phyloP scores from a whole-genome alignment of 148 eudicot species.

The Nepenthes gracilis region DNA sequence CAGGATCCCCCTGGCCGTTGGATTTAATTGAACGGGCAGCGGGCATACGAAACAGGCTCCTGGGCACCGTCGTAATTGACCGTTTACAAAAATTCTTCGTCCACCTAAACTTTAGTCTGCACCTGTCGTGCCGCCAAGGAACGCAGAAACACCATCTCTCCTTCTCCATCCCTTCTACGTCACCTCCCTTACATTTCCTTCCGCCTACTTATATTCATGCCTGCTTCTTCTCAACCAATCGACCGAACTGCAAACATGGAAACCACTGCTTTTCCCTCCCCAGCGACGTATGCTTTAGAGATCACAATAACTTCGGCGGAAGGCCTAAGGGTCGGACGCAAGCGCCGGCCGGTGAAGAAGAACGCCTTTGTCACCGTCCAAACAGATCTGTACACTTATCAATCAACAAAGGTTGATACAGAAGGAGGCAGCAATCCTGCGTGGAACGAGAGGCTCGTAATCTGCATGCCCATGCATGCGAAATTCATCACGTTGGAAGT shows the following conservation, averaged over 20 bases:
- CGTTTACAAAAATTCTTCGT: too few relatives aligned
- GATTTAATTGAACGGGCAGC: too few relatives aligned
- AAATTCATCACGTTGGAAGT: slow-evolving; percentile 36
- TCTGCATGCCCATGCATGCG: slow-evolving; percentile 23
- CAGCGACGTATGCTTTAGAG: slow-evolving; percentile 19
- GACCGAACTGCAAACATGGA: too few relatives aligned
- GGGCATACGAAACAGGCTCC: too few relatives aligned
- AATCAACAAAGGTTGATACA: slow-evolving; percentile 11
- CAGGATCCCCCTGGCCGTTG: too few relatives aligned
- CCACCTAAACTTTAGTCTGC: too few relatives aligned
- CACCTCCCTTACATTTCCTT: slow-evolving; percentile 8
- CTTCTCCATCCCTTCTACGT: slow-evolving; percentile 30
- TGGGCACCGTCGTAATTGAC: too few relatives aligned
- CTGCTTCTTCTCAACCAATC: background rate
- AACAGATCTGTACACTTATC: slow-evolving; percentile 7
- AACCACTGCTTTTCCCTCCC: background rate
- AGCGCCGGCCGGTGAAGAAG: slow-evolving; percentile 20
- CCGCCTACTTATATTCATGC: background rate
- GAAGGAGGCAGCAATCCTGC: slow-evolving; percentile 27
- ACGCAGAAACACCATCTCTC: slow-evolving; percentile 20
- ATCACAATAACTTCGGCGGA: slow-evolving; percentile 41
- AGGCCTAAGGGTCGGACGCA: slow-evolving; percentile 11
- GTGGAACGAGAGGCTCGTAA: slow-evolving; percentile 45
- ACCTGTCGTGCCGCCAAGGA: too few relatives aligned
- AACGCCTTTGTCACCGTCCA: slow-evolving; percentile 25